phyloP scores from a whole-genome alignment of 108 stramenopile genomes.

The Seminavis robusta region DNA sequence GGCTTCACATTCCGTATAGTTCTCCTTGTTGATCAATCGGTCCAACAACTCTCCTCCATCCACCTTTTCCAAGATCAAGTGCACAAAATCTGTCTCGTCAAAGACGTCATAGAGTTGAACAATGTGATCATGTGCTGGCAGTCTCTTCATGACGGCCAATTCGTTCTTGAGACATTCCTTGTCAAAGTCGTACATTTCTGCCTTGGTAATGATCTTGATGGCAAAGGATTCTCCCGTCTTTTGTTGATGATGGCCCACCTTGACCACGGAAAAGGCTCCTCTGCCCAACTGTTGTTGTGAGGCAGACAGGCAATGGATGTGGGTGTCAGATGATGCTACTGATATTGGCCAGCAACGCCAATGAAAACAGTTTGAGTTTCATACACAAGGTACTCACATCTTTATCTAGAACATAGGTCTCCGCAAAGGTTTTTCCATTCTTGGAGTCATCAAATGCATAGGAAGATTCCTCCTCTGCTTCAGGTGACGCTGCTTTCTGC shows the following conservation, averaged over 20 bases:
- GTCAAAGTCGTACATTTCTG: slow-evolving; percentile 40
- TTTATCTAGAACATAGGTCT: too few relatives aligned
- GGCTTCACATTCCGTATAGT: slow-evolving; percentile 78
- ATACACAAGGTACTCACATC: too few relatives aligned
- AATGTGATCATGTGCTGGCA: slow-evolving; percentile 59
- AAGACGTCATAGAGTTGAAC: slow-evolving; percentile 69
- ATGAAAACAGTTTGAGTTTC: too few relatives aligned
- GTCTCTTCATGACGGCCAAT: slow-evolving; percentile 39
- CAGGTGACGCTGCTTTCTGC: too few relatives aligned
- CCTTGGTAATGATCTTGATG: slow-evolving; percentile 49
- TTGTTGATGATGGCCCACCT: slow-evolving; percentile 46
- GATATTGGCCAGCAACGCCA: not conserved
- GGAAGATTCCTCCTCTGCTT: too few relatives aligned
- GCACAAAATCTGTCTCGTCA: slow-evolving; percentile 62
- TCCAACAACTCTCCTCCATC: slow-evolving; percentile 93
- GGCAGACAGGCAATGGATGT: too few relatives aligned
- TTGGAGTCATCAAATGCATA: too few relatives aligned
- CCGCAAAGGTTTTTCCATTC: too few relatives aligned
- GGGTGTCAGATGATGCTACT: not conserved
- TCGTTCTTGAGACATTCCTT: slow-evolving; percentile 56
- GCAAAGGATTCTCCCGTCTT: slow-evolving; percentile 38
- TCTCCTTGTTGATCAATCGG: slow-evolving; percentile 76
- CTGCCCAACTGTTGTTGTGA: slow-evolving; percentile 51
- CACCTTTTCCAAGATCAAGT: slow-evolving; percentile 71
- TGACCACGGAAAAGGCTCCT: slow-evolving; percentile 65